Evolutionary conservation across 805 yeast genomes (phyloP).

Genomic region (Ogataea trehalophila): DNA sequence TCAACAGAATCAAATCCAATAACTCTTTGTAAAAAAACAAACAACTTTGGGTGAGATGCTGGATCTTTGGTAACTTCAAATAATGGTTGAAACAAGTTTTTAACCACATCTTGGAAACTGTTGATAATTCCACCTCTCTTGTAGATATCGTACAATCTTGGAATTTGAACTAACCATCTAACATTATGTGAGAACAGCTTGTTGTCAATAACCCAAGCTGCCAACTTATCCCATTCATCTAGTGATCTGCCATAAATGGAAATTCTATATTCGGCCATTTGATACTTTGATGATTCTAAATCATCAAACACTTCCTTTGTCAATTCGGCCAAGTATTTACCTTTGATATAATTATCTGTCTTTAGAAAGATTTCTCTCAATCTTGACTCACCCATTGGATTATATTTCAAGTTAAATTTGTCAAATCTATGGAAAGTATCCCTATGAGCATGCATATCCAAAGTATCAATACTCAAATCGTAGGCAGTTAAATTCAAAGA

Average conservation of each 20-base stretch:
- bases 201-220: slow-evolving; percentile 92
- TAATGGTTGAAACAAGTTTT: slow-evolving; percentile 79
- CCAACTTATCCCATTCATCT: slow-evolving; percentile 94
- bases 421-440: slow-evolving; percentile 98
- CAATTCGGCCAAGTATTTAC: slow-evolving; percentile 86
- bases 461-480: slow-evolving; percentile 90
- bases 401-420: slow-evolving; percentile 93
- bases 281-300: slow-evolving; percentile 91
- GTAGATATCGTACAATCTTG: slow-evolving; percentile 88
- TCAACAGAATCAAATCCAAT: slow-evolving; percentile 98
- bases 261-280: slow-evolving; percentile 94
- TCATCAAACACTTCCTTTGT: slow-evolving; percentile 93
- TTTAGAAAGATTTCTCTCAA: slow-evolving; percentile 92
- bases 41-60: slow-evolving; percentile 80
- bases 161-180: slow-evolving; percentile 95
- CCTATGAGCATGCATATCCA: slow-evolving; percentile 99
- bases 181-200: slow-evolving; percentile 89
- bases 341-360: slow-evolving; percentile 89
- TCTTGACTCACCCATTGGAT: slow-evolving; percentile 97
- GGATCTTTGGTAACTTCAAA: slow-evolving; percentile 90
- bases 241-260: slow-evolving; percentile 87
- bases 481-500: slow-evolving; percentile 90
- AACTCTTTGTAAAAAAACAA: slow-evolving; percentile 84
- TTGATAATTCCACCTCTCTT: slow-evolving; percentile 66
- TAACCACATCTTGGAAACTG: slow-evolving; percentile 70